These are phyloP conservation scores for Metschnikowia reukaufii DNA, from an alignment of 805 yeast species.

Conservation along the genomic window DNA sequence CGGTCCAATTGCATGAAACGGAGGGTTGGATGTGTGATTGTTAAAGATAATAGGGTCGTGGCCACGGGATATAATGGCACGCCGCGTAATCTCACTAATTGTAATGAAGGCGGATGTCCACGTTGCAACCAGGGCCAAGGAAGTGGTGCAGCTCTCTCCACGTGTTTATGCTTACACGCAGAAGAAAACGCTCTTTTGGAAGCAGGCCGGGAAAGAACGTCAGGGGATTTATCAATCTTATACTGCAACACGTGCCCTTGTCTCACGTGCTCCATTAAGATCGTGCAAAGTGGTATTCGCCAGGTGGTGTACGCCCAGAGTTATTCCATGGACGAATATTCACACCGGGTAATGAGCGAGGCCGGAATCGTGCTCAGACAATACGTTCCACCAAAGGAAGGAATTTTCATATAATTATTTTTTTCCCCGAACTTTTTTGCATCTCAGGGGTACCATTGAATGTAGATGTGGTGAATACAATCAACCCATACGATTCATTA, in stretches of 20 bases:
- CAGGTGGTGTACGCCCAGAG: constrained; percentile 93
- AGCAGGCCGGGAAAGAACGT: constrained; percentile 84
- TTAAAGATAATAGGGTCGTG: constrained; percentile 77
- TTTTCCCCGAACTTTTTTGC: neutral
- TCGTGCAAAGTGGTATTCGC: constrained; percentile 85
- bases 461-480: too few species aligned
- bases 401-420: constrained; percentile 29
- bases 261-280: constrained; percentile 90
- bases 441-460: too few species aligned
- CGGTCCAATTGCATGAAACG: constrained; percentile 97
- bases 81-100: constrained; percentile 81
- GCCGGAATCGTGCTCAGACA: constrained; percentile 72
- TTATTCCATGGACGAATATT: constrained; percentile 86
- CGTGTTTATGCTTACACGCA: constrained; percentile 94
- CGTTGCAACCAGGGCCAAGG: constrained; percentile 76
- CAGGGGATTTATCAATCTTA: constrained; percentile 56
- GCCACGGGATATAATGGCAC: constrained; percentile 99
- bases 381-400: constrained; percentile 42
- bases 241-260: constrained; percentile 99
- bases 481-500: neutral
- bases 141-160: constrained; percentile 64
- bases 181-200: constrained; percentile 95
- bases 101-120: constrained; percentile 94
- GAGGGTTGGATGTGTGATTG: constrained; percentile 94
- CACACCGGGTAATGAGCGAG: constrained; percentile 66